These are phyloP conservation scores for Trypanosoma boissoni DNA, from an alignment of 208 protist species.

Conservation along the genomic window DNA sequence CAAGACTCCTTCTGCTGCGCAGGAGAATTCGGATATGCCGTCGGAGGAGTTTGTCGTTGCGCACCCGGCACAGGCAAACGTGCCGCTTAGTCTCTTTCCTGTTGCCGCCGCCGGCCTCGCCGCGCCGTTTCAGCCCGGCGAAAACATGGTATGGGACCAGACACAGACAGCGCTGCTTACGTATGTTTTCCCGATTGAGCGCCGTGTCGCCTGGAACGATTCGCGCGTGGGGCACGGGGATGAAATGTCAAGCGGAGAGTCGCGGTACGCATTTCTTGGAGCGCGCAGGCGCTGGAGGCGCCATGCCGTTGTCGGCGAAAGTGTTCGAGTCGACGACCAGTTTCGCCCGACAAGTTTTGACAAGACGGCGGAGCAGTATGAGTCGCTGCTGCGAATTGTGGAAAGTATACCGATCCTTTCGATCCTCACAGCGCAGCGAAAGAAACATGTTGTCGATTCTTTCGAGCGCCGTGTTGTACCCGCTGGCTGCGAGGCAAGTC, in stretches of 20 bases:
- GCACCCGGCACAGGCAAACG: background rate
- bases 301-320: conserved; percentile 5
- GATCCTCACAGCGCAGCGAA: background rate
- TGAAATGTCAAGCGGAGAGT: conserved; percentile 4
- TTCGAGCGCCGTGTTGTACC: conserved; percentile 11
- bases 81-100: background rate
- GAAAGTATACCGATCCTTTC: background rate
- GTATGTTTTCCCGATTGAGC: background rate
- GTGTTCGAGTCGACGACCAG: background rate
- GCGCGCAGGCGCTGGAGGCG: background rate
- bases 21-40: background rate
- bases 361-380: conserved; percentile 4
- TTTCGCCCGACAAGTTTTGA: conserved; percentile 2
- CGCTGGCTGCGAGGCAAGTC: background rate
- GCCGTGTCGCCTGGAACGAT: background rate
- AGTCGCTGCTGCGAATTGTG: background rate
- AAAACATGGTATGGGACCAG: background rate
- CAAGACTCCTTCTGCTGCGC: background rate
- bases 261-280: background rate
- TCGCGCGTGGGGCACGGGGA: background rate
- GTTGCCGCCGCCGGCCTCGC: background rate
- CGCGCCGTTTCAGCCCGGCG: too few relatives aligned
- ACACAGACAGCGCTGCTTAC: background rate
- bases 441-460: conserved; percentile 10
- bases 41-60: background rate